These are phyloP conservation scores for Steccherinum ochraceum DNA, from an alignment of 768 basidiomycete species.

Conservation along the genomic window DNA sequence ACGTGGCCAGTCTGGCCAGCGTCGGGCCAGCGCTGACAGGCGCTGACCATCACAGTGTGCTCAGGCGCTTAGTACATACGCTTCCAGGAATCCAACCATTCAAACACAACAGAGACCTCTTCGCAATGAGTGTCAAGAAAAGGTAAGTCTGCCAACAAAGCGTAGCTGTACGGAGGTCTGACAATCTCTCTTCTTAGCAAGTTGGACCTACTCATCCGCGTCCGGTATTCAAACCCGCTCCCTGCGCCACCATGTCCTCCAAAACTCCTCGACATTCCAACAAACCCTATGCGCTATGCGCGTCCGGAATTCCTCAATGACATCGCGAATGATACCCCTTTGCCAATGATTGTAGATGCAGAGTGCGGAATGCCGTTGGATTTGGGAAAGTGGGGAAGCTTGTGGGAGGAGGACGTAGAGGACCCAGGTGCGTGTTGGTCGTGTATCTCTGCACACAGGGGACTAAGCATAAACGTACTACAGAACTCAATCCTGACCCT, in stretches of 20 bases:
- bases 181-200: slow-evolving; percentile 39
- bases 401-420: slow-evolving; percentile 78
- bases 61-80: too few species aligned
- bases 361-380: slow-evolving; percentile 97
- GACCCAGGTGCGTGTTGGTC: slow-evolving; percentile 48
- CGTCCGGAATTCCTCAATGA: slow-evolving; percentile 79
- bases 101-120: not conserved
- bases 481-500: slow-evolving; percentile 63
- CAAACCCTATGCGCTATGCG: slow-evolving; percentile 82
- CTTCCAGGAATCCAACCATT: too few species aligned
- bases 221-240: slow-evolving; percentile 90
- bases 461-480: not conserved
- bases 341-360: slow-evolving; percentile 96
- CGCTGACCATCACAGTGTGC: too few species aligned
- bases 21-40: too few species aligned
- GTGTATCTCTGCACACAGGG: too few species aligned
- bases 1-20: too few species aligned
- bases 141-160: slow-evolving; percentile 34
- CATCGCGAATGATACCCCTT: slow-evolving; percentile 70
- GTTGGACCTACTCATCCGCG: slow-evolving; percentile 87
- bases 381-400: slow-evolving; percentile 70
- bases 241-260: slow-evolving; percentile 97
- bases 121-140: slow-evolving; percentile 53
- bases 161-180: not conserved
- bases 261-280: slow-evolving; percentile 88